phyloP scores from a whole-genome alignment of 1,284 basidiomycete genomes.

The Acaromyces ingoldii region DNA sequence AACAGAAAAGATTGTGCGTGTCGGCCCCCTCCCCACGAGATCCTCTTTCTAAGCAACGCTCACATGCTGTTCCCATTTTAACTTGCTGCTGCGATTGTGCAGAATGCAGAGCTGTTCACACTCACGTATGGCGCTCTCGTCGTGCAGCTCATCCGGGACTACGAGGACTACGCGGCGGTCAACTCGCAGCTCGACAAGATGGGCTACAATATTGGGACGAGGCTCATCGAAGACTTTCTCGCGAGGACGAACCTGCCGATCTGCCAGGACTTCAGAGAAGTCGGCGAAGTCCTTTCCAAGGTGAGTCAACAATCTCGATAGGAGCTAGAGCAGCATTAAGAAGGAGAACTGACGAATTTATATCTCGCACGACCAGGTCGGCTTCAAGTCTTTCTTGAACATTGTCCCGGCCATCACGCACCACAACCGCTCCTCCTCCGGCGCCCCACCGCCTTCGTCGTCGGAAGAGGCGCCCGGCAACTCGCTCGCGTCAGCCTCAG shows the following conservation, averaged over 20 bases:
- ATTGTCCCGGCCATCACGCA: conserved; percentile 80
- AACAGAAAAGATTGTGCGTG: conserved; percentile 49
- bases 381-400: conserved; percentile 97
- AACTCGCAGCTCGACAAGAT: conserved; percentile 65
- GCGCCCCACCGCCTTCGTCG: conserved; percentile 11
- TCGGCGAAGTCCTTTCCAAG: conserved; percentile 56
- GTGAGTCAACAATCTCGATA: conserved; percentile 7
- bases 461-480: conserved; percentile 3
- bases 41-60: neutral
- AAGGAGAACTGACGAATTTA: conserved; percentile 92
- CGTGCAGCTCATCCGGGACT: conserved; percentile 97
- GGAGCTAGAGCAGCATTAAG: neutral
- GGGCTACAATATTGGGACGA: conserved; percentile 95
- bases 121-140: conserved; percentile 96
- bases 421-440: conserved; percentile 25
- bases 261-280: conserved; percentile 86
- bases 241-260: conserved; percentile 66
- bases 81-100: neutral
- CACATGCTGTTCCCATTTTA: neutral
- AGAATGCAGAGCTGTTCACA: conserved; percentile 91
- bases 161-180: conserved; percentile 87
- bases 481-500: neutral
- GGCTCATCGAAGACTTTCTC: conserved; percentile 95
- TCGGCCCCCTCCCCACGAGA: neutral
- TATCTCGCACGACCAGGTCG: conserved; percentile 78